Conservation (phyloP, 2,329 filamentous ascomycete species). For the Fusarium temperatum region DNA sequence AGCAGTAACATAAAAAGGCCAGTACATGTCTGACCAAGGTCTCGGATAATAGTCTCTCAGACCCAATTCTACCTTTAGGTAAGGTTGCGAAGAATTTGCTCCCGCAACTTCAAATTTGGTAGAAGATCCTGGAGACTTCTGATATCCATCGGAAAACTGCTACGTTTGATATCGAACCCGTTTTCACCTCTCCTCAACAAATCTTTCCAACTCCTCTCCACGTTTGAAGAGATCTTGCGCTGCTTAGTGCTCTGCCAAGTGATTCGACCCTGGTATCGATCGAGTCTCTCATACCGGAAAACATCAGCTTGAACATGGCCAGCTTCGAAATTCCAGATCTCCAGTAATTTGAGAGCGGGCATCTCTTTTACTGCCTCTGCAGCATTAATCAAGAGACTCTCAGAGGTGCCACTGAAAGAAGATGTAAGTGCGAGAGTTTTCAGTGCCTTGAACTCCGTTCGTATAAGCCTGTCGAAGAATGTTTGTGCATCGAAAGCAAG, state of each 20-base stretch:
- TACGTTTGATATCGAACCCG: neutral
- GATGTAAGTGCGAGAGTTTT: neutral
- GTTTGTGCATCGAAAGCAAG: neutral
- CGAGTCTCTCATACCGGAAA: neutral
- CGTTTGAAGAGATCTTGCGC: neutral
- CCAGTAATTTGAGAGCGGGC: neutral
- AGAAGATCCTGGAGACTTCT: neutral
- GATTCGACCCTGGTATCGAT: neutral
- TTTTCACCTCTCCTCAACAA: neutral
- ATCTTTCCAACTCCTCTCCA: neutral
- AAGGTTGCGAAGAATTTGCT: neutral
- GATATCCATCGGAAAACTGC: neutral
- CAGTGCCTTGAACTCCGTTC: neutral
- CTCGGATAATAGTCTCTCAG: accelerated
- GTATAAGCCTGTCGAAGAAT: neutral
- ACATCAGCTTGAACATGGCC: neutral
- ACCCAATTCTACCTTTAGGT: too few species aligned
- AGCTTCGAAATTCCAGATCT: neutral
- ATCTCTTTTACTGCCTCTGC: neutral
- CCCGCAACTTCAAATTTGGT: neutral
- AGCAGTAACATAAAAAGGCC: neutral
- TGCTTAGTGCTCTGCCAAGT: neutral
- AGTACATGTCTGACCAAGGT: neutral
- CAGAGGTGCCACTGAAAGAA: neutral
- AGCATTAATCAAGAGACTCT: neutral